Evolutionary conservation across 179 eudicot genomes (phyloP), one percentile per base, ranked within the genome.

Genomic region (Corrigiola litoralis): DNA sequence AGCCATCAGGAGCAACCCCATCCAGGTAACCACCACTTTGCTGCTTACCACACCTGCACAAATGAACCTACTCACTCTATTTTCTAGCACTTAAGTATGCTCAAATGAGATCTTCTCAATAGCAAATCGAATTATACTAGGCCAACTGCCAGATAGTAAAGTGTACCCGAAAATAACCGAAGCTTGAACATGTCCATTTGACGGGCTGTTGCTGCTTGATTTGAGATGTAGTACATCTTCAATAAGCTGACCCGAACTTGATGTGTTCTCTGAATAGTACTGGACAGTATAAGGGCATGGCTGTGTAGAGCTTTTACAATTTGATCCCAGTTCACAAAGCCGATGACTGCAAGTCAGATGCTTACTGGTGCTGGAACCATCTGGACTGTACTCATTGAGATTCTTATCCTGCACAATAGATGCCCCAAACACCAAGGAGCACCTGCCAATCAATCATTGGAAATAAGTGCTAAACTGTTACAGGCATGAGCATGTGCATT

Each of bases 401-500:
- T 90, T 89, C 87, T 73, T 84, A 82, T 81, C 99, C 99, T 94
- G 99, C 99, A 94, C 72, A 90, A 94, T 87, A 85, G 85, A 88
- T 87, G 99, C 99, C 88, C 97, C 97, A 83, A 68, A 87, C 72
- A 90, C 84, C 77, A 87, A 80, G 99, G 99, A 85, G 98, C 97
- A 94, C 91, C 97, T 94, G 97, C 91, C 87, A 90, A 94, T 94
- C 99, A 94, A 94, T 94, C 84, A 90, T 72, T 73, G 81, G 90
- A 80, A 82, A 88, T 87, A 87, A 87, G 96, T 72, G 82, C 86
- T 84, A 87, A 90, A 80, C 78, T 77, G 86, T 75, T 72, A 74
- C 78, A 62, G 70, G 58, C 49, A 58, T 63, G 69, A 69, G 68
- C 68, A 51, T 54, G 53, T 54, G 38, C 27, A 34, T 44, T 33